Conservation (phyloP, 345 rosid species). For the Syzygium aromaticum region DNA sequence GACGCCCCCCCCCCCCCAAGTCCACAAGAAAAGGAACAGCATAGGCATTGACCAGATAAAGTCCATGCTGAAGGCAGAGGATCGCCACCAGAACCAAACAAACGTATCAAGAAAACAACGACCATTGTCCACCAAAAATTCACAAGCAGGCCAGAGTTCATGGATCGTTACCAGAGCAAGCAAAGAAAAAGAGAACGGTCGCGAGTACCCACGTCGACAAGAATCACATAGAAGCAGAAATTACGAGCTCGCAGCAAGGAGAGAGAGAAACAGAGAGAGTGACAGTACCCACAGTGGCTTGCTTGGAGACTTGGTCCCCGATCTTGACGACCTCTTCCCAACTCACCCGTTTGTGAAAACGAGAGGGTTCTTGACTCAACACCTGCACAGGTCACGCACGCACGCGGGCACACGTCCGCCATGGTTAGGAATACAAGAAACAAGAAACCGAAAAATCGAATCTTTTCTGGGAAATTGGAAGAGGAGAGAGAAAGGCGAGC, state of each 20-base stretch:
- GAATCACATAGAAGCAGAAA: neutral
- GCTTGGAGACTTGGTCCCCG: slow-evolving; percentile 76
- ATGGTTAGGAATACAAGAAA: neutral
- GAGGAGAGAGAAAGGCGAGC: neutral
- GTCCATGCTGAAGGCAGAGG: neutral
- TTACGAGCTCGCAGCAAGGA: neutral
- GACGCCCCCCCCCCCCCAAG: neutral
- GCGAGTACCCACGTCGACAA: neutral
- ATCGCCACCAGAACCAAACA: neutral
- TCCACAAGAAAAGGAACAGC: neutral
- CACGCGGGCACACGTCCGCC: neutral
- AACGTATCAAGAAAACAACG: neutral
- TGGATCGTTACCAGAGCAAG: neutral
- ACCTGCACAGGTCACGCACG: slow-evolving; percentile 14
- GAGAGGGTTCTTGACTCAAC: slow-evolving; percentile 43
- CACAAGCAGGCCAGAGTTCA: neutral
- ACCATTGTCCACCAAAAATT: neutral
- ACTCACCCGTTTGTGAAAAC: slow-evolving; percentile 31
- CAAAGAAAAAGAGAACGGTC: neutral
- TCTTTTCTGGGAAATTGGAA: neutral
- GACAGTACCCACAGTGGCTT: slow-evolving; percentile 70
- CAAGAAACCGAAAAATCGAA: neutral
- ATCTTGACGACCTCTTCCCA: slow-evolving; percentile 72
- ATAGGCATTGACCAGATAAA: neutral
- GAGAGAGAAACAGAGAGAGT: neutral